Evolutionary conservation across 176 grass and related monocot genomes (phyloP), one percentile per base, ranked within the genome.

Genomic region (Melocanna baccifera): DNA sequence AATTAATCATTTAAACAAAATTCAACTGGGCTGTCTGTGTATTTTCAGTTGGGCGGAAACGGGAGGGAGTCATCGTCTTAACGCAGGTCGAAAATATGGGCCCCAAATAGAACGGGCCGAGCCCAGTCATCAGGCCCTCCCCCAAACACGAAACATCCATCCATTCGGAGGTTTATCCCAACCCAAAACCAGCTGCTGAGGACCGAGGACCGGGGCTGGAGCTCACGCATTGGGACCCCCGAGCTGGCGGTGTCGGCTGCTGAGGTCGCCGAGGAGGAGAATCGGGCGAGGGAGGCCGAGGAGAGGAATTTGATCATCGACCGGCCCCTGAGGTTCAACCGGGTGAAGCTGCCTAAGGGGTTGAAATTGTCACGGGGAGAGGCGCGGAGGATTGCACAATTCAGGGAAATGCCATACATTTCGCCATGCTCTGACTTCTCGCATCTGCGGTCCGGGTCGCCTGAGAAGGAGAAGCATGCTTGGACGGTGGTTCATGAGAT

Each of bases 261-360:
- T 1, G 96, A 99, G 93, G 34, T 92, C 12, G 87, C 91, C 0
- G 91, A 92, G 78, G 96, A 95, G 83, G 93, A 95, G 29, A 98
- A 92, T 40, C 84, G 80, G 42, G 42, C 47, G 3, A 90, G 91
- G 59, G 96, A 95, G 42, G 80, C 82, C 0, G 83, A 85, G 46
- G 96, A 98, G 70, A 90, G 93, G 78, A 91, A 98, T 65, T 16
- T 98, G 2, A 98, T 98, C 77, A 98, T 98, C 1, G 93, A 98
- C 77, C 74, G 96, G 30, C 87, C 93, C 6, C 89, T 89, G 20
- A 95, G 77, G 72, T 99, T 99, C 81, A 93, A 88, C 71, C 59
- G 87, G 26, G 91, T 94, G 64, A 96, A 75, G 85, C 93, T 99
- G 22, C 96, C 93, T 12, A 88, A 90, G 39, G 93, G 96, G 8